Evolutionary conservation across 805 yeast genomes (phyloP), one percentile per base, ranked within the genome.

Genomic region (Metschnikowia amazonensis): DNA sequence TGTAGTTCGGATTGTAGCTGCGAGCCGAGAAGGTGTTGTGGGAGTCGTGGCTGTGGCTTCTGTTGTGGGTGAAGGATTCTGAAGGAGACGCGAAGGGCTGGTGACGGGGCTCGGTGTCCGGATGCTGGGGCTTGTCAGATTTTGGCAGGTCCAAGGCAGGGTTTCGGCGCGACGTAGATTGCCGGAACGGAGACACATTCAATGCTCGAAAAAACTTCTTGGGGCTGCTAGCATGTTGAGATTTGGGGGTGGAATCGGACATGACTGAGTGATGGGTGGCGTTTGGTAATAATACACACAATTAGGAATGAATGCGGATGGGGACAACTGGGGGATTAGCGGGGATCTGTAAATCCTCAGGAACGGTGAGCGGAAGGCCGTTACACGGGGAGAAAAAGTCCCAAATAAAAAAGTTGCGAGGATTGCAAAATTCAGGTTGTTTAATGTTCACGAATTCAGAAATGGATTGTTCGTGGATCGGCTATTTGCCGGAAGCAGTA

Each of bases 41-140:
- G 7, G 39, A 23, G 24, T 52, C 56, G 43, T 52, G 55, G 32
- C 54, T 50, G 13, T 48, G 56, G 33, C 55, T 50, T n/a, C 55
- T 44, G 14, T 23, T 36, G 45, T 52, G 56, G 37, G 37, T 11
- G 28, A 40, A 28, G 33, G 43, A 42, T 5, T 43, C 28, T 13
- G 43, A 48, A 24, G 39, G 28, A 36, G 32, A 44, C 27, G 25
- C 21, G 37, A 13, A 35, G 30, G 14, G 49, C 25, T 31, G 31
- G 33, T 11, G 31, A 33, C 28, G 25, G n/a, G 37, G 20, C 6
- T 24, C 33, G 4, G 20, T 14, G 11, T 24, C 24, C 13, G 29
- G 20, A 11, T 11, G 32, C 23, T 23, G 35, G 5, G 23, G 42
- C 10, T 5, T 5, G 2, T 30, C 35, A 1, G 29, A 14, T 9